These are phyloP conservation scores for Paulownia fortunei DNA, from an alignment of 257 asterid genomes.

Conservation along the genomic window DNA sequence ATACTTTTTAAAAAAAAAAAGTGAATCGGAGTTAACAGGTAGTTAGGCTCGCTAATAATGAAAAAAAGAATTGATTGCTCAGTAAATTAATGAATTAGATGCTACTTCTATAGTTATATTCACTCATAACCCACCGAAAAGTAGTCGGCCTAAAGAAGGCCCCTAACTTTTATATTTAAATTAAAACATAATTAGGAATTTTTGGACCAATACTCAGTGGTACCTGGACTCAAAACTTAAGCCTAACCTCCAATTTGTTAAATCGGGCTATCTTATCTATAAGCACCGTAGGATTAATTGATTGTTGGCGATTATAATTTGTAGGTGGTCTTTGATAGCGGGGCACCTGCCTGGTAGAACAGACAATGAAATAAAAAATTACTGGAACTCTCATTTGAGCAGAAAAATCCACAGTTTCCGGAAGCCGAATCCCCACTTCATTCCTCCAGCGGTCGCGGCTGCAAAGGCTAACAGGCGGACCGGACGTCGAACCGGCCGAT, in stretches of 20 bases:
- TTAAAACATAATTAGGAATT: not conserved
- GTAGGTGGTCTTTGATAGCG: slow-evolving; percentile 88
- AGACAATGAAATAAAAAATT: slow-evolving; percentile 92
- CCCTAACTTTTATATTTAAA: too few species aligned
- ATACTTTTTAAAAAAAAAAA: too few species aligned
- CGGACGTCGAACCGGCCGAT: slow-evolving; percentile 29
- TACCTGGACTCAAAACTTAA: too few species aligned
- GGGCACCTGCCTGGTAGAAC: slow-evolving; percentile 88
- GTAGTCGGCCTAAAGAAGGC: not conserved
- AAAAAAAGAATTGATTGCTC: not conserved
- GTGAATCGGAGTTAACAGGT: too few species aligned
- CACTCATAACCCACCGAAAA: not conserved
- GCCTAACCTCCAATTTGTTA: not conserved
- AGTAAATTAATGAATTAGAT: not conserved
- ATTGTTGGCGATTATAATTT: not conserved
- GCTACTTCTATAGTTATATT: too few species aligned
- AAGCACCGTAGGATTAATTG: not conserved
- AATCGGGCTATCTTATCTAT: not conserved
- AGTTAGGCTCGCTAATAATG: not conserved
- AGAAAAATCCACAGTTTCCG: slow-evolving; percentile 56
- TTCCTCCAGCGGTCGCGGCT: slow-evolving; percentile 18
- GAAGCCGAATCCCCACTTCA: slow-evolving; percentile 32
- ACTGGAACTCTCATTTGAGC: slow-evolving; percentile 91
- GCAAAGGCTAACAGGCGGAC: slow-evolving; percentile 26
- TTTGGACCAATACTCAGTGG: too few species aligned